These are phyloP conservation scores for Microdochium paspali DNA, from an alignment of 2,329 filamentous ascomycete genomes.

Conservation along the genomic window DNA sequence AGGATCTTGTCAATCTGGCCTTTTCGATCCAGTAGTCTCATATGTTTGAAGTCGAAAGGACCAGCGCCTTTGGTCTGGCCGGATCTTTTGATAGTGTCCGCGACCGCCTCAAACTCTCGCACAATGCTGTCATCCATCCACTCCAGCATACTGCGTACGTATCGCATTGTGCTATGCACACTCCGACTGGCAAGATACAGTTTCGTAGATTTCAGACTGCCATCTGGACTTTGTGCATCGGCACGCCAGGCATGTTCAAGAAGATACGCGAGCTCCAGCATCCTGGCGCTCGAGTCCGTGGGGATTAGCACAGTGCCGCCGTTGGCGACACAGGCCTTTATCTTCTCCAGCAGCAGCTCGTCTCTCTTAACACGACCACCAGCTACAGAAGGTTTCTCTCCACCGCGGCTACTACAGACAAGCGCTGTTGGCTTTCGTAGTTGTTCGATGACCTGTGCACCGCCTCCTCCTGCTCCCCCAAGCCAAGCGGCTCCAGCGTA, in stretches of 20 bases:
- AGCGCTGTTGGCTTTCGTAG: constrained; percentile 87
- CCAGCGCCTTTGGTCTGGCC: constrained; percentile 47
- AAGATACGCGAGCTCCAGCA: constrained; percentile 84
- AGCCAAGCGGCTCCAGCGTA: constrained; percentile 91
- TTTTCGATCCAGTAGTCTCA: constrained; percentile 74
- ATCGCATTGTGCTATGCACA: constrained; percentile 78
- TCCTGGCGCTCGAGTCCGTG: constrained; percentile 88
- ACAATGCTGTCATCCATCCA: constrained; percentile 99
- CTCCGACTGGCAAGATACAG: constrained; percentile 82
- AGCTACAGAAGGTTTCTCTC: constrained; percentile 59
- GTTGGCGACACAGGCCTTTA: constrained; percentile 66
- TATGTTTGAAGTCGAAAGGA: constrained; percentile 83
- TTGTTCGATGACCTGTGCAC: constrained; percentile 87
- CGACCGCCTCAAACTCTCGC: constrained; percentile 75
- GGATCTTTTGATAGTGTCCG: constrained; percentile 36
- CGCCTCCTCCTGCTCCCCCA: constrained; percentile 68
- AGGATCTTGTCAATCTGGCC: constrained; percentile 67
- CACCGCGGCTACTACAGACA: constrained; percentile 80
- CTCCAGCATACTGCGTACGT: constrained; percentile 91
- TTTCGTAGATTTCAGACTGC: constrained; percentile 41
- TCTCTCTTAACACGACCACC: constrained; percentile 75
- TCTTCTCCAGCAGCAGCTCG: constrained; percentile 73
- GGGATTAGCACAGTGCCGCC: constrained; percentile 91
- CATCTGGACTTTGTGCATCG: constrained; percentile 43
- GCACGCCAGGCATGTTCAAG: constrained; percentile 86